Evolutionary conservation across 768 basidiomycete genomes (phyloP).

Genomic region (Cystofilobasidium ferigula): DNA sequence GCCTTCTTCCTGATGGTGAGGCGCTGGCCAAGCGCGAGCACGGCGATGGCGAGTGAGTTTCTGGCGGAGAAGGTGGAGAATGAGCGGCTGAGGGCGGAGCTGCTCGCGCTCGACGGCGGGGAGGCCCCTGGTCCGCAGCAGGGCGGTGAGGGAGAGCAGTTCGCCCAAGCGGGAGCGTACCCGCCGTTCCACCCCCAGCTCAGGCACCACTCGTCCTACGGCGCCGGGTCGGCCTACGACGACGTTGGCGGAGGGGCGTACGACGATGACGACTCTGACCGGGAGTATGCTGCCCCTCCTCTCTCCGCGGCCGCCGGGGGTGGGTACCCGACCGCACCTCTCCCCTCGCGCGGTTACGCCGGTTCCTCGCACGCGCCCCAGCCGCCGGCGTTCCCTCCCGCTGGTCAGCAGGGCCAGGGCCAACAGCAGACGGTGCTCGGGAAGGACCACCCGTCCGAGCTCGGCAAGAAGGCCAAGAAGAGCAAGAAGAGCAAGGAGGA

Average conservation of each 20-base stretch:
- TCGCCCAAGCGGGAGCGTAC: neutral
- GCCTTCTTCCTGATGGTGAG: constrained; percentile 66
- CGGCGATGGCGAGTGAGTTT: constrained; percentile 50
- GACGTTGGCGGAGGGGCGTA: constrained; percentile 18
- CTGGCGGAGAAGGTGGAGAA: constrained; percentile 83
- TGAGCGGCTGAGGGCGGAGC: constrained; percentile 58
- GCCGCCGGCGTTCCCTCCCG: neutral
- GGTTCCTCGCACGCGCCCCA: neutral
- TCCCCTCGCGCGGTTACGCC: neutral
- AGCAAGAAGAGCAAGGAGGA: constrained; percentile 40
- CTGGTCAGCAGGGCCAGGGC: neutral
- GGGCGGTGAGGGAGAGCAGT: neutral
- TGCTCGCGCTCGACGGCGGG: constrained; percentile 28
- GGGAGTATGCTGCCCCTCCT: neutral
- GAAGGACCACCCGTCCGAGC: constrained; percentile 1
- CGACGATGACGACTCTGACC: constrained; percentile 24
- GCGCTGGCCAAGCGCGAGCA: constrained; percentile 64
- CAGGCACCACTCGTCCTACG: constrained; percentile 4
- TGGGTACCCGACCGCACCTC: too few species aligned
- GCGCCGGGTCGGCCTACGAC: constrained; percentile 6
- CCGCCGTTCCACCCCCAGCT: neutral
- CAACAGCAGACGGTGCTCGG: constrained; percentile 6
- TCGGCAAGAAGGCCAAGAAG: constrained; percentile 25
- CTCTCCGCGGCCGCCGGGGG: too few species aligned
- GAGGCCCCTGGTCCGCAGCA: neutral